phyloP scores from a whole-genome alignment of 768 basidiomycete species.

The Lanmaoa rubissima region DNA sequence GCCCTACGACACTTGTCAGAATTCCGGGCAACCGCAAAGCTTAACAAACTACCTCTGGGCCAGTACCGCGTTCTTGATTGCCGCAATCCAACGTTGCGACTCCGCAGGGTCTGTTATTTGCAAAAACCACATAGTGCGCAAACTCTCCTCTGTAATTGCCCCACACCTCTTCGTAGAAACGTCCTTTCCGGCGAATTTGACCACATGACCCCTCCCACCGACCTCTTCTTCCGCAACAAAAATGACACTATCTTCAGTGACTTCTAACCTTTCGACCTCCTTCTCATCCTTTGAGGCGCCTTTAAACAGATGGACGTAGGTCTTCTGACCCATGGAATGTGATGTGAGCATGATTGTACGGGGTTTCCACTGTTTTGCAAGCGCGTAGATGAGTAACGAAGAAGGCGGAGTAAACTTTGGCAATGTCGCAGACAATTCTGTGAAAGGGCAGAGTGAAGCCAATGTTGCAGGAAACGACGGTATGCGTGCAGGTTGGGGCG shows the following conservation, averaged over 20 bases:
- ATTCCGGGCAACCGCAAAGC: neutral
- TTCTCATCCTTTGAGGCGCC: conserved; percentile 53
- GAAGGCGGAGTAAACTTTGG: conserved; percentile 69
- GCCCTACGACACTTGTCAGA: conserved; percentile 42
- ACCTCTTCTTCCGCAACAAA: conserved; percentile 63
- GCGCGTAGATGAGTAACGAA: conserved; percentile 68
- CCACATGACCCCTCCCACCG: conserved; percentile 47
- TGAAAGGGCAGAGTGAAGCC: conserved; percentile 49
- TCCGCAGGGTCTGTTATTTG: conserved; percentile 61
- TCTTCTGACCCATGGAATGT: conserved; percentile 34
- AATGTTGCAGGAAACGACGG: conserved; percentile 66
- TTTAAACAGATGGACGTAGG: conserved; percentile 76
- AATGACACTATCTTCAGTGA: conserved; percentile 74
- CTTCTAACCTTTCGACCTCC: conserved; percentile 73
- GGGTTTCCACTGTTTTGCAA: conserved; percentile 70
- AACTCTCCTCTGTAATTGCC: conserved; percentile 7
- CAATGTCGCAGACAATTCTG: conserved; percentile 50
- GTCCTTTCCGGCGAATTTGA: conserved; percentile 68
- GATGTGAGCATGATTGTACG: conserved; percentile 61
- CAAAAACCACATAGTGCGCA: conserved; percentile 50
- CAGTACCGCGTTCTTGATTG: conserved; percentile 70
- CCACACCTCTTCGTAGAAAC: conserved; percentile 42
- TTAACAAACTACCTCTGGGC: conserved; percentile 53
- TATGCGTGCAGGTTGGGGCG: conserved; percentile 6
- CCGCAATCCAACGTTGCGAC: conserved; percentile 73